phyloP scores from a whole-genome alignment of 2,329 filamentous ascomycete species.

The Metarhizium sp. region DNA sequence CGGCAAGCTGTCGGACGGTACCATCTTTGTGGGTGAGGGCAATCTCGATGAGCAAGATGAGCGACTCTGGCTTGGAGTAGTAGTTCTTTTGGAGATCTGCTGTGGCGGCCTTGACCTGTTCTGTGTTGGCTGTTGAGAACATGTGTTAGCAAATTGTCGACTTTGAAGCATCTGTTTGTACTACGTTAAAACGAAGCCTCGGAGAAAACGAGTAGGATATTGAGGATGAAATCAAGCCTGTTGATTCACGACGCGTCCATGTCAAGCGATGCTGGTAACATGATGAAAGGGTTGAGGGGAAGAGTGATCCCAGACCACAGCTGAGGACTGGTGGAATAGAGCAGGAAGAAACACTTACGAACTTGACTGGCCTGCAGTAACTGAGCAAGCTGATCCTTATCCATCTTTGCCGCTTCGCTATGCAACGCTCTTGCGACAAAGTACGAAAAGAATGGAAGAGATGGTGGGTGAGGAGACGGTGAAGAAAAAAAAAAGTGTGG shows the following conservation, averaged over 20 bases:
- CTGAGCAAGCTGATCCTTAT: constrained; percentile 66
- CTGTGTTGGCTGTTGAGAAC: constrained; percentile 63
- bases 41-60: constrained; percentile 81
- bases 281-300: background rate
- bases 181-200: background rate
- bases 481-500: constrained; percentile 7
- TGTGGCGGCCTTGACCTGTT: constrained; percentile 82
- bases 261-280: background rate
- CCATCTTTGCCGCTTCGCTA: constrained; percentile 21
- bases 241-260: background rate
- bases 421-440: constrained; percentile 8
- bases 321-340: background rate
- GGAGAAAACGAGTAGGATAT: background rate
- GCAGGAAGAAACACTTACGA: constrained; percentile 49
- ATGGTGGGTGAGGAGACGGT: constrained; percentile 3
- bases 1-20: constrained; percentile 77
- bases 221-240: background rate
- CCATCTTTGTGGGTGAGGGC: constrained; percentile 66
- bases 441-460: constrained; percentile 3
- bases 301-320: background rate
- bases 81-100: constrained; percentile 86
- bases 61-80: constrained; percentile 76
- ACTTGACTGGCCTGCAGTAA: constrained; percentile 82
- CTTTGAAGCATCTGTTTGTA: background rate
- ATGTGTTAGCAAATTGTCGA: constrained; percentile 21